Base-by-base conservation (phyloP, 2,329 filamentous ascomycete genomes). In the Diaporthe sp. region DNA sequence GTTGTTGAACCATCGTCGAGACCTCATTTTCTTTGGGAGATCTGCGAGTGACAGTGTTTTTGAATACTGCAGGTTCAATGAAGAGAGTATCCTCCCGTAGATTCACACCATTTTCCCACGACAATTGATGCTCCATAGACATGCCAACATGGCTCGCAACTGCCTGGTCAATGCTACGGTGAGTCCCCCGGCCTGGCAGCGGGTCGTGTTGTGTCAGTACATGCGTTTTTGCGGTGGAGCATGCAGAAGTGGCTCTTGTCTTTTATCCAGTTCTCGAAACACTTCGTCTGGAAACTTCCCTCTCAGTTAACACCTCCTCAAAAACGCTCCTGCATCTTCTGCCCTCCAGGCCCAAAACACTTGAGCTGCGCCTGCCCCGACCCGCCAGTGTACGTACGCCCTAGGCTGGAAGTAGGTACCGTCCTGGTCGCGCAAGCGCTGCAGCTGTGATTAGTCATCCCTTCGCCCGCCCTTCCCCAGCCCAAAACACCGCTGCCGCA, bases 141-240 rank as follows among this genome's bases (percentile, higher is more conserved):
- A 15, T 25, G 19, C 22, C 13, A 39, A 22, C 17, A 1, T 22
- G 17, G 19, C 13, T n/a, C 12, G 42, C n/a, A 17, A 32, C 44
- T 17, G 22, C 44, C 30, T 27, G 47, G 47, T 15, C 63, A 30
- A 53, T 27, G 59, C 59, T 32, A 25, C 25, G 59, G 59, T 47
- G 32, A 53, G 59, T 37, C 8, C 63, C 63, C 63, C 47, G 63
- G 63, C 37, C 63, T 68, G 63, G 63, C 63, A 22, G 63, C 63
- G 63, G 63, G 63, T 68, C 63, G 47, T 68, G 63, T 51, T 68
- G 63, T 68, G 63, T 68, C 63, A 68, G 63, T 53, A 68, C 63
- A 53, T 68, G 63, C 47, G 63, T 50, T 53, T 51, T 68, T 53
- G 63, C 63, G 12, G 63, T 68, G 63, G 63, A 68, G 63, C 63